phyloP scores from a whole-genome alignment of 805 yeast genomes.

The Jamesozyma gamospora region DNA sequence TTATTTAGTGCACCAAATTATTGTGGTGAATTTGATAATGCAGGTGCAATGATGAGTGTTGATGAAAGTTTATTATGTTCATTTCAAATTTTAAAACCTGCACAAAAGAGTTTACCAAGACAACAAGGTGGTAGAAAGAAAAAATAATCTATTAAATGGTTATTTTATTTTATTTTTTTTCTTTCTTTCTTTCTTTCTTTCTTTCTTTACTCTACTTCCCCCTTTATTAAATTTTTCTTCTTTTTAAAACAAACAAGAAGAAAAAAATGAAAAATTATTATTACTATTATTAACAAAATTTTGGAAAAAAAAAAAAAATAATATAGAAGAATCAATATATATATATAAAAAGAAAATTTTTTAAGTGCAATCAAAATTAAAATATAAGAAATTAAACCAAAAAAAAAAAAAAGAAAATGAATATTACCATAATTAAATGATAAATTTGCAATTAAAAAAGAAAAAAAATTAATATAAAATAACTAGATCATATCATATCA shows the following conservation, averaged over 20 bases:
- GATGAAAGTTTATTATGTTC: conserved; percentile 94
- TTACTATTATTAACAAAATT: no score
- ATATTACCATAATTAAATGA: no score
- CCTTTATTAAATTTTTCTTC: no score
- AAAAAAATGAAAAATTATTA: no score
- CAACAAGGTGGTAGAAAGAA: conserved; percentile 30
- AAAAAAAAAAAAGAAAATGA: background rate
- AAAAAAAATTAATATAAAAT: no score
- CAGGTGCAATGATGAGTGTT: conserved; percentile 99
- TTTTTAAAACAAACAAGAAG: no score
- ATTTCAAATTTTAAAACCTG: conserved; percentile 93
- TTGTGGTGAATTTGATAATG: conserved; percentile 98
- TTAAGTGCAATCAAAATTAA: background rate
- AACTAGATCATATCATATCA: no score
- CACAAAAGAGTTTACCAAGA: conserved; percentile 58
- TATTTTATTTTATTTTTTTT: background rate
- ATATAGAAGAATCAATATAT: no score
- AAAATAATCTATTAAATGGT: conserved; percentile 9
- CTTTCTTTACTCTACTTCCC: background rate
- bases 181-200: background rate
- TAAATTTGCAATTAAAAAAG: no score
- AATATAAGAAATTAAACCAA: no score
- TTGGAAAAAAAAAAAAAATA: no score
- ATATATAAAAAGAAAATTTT: background rate
- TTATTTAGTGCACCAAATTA: conserved; percentile 95